These are phyloP conservation scores for Cladosporium sp. DNA, from an alignment of 2,329 filamentous ascomycete genomes.

Conservation along the genomic window DNA sequence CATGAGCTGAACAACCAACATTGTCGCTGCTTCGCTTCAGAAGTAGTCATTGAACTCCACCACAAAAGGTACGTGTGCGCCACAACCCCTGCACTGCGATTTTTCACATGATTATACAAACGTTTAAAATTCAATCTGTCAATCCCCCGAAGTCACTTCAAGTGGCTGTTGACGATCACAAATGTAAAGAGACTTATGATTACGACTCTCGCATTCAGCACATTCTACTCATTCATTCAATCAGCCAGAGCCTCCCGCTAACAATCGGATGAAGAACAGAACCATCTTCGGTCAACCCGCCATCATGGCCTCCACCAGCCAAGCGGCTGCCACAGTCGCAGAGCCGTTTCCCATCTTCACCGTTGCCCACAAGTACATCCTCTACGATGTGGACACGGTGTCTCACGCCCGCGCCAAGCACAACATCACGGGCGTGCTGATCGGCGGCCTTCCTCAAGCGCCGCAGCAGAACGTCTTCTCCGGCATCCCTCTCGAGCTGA, in stretches of 20 bases:
- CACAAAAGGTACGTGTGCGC: conserved; percentile 3
- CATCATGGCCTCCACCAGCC: conserved; percentile 24
- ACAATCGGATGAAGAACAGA: conserved; percentile 11
- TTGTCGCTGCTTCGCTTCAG: conserved; percentile 6
- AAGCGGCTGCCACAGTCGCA: conserved; percentile 33
- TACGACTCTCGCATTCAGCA: background rate
- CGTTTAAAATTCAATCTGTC: conserved; percentile 60
- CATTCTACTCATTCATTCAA: conserved; percentile 2
- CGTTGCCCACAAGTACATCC: conserved; percentile 75
- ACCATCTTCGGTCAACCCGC: conserved; percentile 10
- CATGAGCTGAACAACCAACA: conserved; percentile 13
- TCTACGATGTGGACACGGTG: conserved; percentile 82
- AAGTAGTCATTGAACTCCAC: conserved; percentile 3
- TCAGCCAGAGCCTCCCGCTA: background rate
- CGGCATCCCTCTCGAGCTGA: conserved; percentile 81
- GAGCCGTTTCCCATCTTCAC: conserved; percentile 74
- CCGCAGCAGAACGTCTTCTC: conserved; percentile 94
- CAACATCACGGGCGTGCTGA: conserved; percentile 80
- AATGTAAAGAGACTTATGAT: conserved; percentile 12
- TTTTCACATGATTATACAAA: conserved; percentile 10
- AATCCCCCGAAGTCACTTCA: conserved; percentile 63
- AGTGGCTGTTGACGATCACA: conserved; percentile 50
- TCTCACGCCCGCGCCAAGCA: conserved; percentile 73
- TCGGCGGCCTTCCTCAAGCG: conserved; percentile 84
- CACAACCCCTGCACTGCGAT: too few species aligned